Evolutionary conservation across 2,329 filamentous ascomycete genomes (phyloP).

Genomic region (Scedosporium minutisporum): DNA sequence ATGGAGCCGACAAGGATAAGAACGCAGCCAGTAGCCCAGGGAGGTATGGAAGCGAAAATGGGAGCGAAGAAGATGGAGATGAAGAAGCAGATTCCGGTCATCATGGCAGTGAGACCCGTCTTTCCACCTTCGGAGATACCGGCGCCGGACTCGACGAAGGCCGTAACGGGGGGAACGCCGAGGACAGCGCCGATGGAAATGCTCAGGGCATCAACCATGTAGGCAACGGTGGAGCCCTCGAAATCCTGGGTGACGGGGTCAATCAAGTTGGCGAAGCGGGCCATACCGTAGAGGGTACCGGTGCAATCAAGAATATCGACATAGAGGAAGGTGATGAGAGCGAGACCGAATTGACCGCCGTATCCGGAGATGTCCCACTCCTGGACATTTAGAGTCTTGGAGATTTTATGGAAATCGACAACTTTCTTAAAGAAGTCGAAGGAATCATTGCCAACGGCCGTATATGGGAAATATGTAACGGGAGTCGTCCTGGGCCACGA

Average conservation of each 20-base stretch:
- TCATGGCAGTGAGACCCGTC: constrained; percentile 62
- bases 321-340: constrained; percentile 70
- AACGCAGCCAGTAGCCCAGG: constrained; percentile 78
- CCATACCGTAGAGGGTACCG: constrained; percentile 74
- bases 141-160: constrained; percentile 66
- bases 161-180: constrained; percentile 61
- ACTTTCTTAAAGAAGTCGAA: constrained; percentile 88
- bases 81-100: constrained; percentile 60
- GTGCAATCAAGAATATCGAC: constrained; percentile 74
- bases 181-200: constrained; percentile 64
- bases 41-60: constrained; percentile 67
- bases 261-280: constrained; percentile 59
- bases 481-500: constrained; percentile 72
- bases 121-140: constrained; percentile 68
- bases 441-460: constrained; percentile 52
- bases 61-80: constrained; percentile 66
- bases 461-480: constrained; percentile 76
- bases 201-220: constrained; percentile 60
- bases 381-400: constrained; percentile 58
- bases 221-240: constrained; percentile 72
- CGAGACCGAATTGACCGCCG: constrained; percentile 68
- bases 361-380: constrained; percentile 62
- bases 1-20: constrained; percentile 78
- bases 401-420: constrained; percentile 72
- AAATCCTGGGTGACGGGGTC: constrained; percentile 66